Evolutionary conservation across 495 filamentous ascomycete genomes (phyloP).

Genomic region (Haplographium delicatum): DNA sequence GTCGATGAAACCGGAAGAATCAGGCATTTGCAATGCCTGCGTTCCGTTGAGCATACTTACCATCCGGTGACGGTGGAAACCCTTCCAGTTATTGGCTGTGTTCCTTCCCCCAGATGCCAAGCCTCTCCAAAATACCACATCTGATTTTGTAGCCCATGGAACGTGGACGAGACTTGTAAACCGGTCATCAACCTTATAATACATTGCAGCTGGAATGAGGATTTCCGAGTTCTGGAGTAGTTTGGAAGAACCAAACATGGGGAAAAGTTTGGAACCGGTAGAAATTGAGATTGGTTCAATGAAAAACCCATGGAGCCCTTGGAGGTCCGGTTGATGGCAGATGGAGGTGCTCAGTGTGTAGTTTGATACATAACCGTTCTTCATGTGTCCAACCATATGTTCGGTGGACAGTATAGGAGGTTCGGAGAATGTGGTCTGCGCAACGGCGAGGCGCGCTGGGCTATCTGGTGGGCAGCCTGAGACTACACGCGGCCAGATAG

Average conservation of each 20-base stretch:
- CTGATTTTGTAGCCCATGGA: conserved; percentile 46
- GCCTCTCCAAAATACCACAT: conserved; percentile 57
- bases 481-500: too few relatives aligned
- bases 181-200: conserved; percentile 54
- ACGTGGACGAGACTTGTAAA: conserved; percentile 34
- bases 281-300: conserved; percentile 58
- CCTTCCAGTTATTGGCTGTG: conserved; percentile 38
- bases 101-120: conserved; percentile 27
- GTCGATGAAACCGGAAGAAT: not conserved
- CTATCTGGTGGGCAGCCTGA: conserved; percentile 51
- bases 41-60: conserved; percentile 55
- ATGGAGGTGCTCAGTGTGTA: conserved; percentile 60
- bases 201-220: conserved; percentile 66
- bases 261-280: conserved; percentile 56
- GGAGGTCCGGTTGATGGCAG: conserved; percentile 78
- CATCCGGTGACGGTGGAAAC: conserved; percentile 44
- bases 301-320: conserved; percentile 66
- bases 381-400: conserved; percentile 66
- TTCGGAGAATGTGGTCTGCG: too few relatives aligned
- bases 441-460: too few relatives aligned
- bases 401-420: conserved; percentile 53
- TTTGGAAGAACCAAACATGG: conserved; percentile 71
- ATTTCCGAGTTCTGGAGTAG: conserved; percentile 60
- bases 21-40: too few relatives aligned
- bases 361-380: conserved; percentile 52